A percentile compares a stretch with the other conserved stretches of the same genome.
Conservation (phyloP, 495 filamentous ascomycete species). For the Aspergillus sclerotioniger region DNA sequence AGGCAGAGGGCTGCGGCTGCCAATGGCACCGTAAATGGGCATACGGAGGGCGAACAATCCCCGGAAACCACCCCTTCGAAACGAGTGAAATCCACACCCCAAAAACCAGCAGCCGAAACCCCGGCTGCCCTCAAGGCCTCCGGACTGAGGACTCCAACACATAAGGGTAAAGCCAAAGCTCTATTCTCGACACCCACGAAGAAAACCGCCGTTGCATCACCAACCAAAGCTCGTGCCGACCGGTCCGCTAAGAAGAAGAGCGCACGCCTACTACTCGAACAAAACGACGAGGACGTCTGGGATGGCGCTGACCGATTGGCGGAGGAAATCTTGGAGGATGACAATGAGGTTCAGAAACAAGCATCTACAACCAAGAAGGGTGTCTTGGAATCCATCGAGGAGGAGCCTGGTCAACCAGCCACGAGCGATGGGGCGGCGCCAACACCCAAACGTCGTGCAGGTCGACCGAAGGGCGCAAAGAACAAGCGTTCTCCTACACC, state of each 20-base stretch:
- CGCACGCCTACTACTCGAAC: constrained; percentile 68
- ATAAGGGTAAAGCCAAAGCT: constrained; percentile 38
- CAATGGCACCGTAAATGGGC: constrained; percentile 31
- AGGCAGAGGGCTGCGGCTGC: constrained; percentile 30
- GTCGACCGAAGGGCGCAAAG: constrained; percentile 56
- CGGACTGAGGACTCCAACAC: constrained; percentile 44
- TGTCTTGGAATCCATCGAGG: constrained; percentile 38
- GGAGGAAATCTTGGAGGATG: constrained; percentile 63
- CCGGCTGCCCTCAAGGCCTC: constrained; percentile 40
- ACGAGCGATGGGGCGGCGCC: constrained; percentile 33
- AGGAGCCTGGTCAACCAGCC: constrained; percentile 29
- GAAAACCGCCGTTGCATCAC: constrained; percentile 36
- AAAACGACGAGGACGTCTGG: constrained; percentile 69
- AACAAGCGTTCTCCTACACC: constrained; percentile 77
- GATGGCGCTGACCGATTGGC: constrained; percentile 73
- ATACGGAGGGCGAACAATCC: constrained; percentile 23
- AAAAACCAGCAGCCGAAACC: constrained; percentile 34
- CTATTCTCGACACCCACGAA: constrained; percentile 45
- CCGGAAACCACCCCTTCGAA: constrained; percentile 31
- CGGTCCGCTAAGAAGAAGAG: constrained; percentile 86
- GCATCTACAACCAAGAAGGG: constrained; percentile 38
- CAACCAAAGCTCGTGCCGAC: constrained; percentile 64
- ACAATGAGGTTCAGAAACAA: constrained; percentile 32
- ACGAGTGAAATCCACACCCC: constrained; percentile 35
- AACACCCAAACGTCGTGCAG: constrained; percentile 55